Evolutionary conservation across 768 basidiomycete genomes (phyloP).

Genomic region (Mrakia frigida): DNA sequence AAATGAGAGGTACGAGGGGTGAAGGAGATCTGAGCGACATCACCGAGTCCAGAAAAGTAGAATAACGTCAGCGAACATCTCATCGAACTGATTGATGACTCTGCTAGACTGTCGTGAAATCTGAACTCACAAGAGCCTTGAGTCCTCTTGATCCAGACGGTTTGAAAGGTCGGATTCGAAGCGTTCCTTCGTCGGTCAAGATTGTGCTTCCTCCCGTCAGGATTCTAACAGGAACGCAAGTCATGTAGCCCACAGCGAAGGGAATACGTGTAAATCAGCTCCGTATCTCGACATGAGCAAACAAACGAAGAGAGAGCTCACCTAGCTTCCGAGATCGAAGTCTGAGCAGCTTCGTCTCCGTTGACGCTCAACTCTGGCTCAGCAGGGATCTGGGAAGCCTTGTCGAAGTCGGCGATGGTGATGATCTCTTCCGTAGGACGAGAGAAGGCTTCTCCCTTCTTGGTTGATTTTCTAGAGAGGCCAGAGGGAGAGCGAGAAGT

Average conservation of each 20-base stretch:
- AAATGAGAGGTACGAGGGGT: slow-evolving; percentile 78
- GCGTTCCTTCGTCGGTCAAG: slow-evolving; percentile 36
- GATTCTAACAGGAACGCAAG: background rate
- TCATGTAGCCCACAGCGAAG: no score
- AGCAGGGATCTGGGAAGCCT: background rate
- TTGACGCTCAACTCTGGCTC: background rate
- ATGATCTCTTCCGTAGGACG: background rate
- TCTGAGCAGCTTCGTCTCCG: background rate
- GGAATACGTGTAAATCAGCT: background rate
- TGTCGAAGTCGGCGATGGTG: background rate
- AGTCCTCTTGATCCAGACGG: slow-evolving; percentile 69
- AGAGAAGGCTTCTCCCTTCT: background rate
- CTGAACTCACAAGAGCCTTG: slow-evolving; percentile 54
- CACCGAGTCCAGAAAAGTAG: background rate
- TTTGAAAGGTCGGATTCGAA: slow-evolving; percentile 48
- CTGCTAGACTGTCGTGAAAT: background rate
- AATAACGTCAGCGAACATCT: no score
- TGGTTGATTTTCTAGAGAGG: background rate
- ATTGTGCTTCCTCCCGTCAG: slow-evolving; percentile 35
- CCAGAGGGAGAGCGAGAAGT: no score
- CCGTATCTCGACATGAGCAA: no score
- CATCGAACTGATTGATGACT: no score
- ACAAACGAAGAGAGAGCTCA: background rate
- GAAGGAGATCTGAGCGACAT: slow-evolving; percentile 51
- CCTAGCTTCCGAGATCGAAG: background rate